Conservation (phyloP, 108 stramenopile species). For the Cyclotella choctawhatcheeana region DNA sequence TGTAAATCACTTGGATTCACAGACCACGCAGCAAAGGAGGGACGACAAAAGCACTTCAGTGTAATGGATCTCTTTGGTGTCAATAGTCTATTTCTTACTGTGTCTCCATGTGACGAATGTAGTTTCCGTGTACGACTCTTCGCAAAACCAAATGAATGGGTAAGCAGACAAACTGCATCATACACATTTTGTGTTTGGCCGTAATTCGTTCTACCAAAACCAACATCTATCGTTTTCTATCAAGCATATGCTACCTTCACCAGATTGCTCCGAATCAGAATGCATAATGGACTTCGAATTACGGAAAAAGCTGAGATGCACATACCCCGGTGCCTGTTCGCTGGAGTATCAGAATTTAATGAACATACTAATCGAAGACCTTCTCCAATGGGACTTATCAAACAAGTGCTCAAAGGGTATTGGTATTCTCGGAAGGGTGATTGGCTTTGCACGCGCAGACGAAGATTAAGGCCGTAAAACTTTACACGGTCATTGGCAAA, state of each 20-base stretch:
- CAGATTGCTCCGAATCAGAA: conserved; percentile 10
- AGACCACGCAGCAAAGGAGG: conserved; percentile 21
- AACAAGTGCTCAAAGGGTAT: conserved; percentile 2
- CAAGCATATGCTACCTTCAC: conserved; percentile 5
- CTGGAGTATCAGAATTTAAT: conserved; percentile 29
- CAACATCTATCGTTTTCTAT: conserved; percentile 1
- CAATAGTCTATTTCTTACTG: conserved; percentile 22
- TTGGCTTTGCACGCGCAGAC: conserved; percentile 15
- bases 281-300: conserved; percentile 23
- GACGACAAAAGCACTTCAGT: conserved; percentile 18
- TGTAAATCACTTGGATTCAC: conserved; percentile 26
- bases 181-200: too few relatives aligned
- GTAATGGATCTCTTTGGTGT: conserved; percentile 31
- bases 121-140: conserved; percentile 22
- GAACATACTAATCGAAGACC: conserved; percentile 18
- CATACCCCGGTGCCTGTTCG: conserved; percentile 30
- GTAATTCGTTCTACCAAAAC: too few relatives aligned
- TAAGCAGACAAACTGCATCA: too few relatives aligned
- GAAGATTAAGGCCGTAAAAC: conserved; percentile 31
- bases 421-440: conserved; percentile 17
- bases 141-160: conserved; percentile 16
- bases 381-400: conserved; percentile 17
- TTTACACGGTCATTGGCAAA: conserved; percentile 26
- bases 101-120: conserved; percentile 24
- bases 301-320: conserved; percentile 1